These are phyloP conservation scores for Cantharellus cinnabarinus DNA, from an alignment of 768 basidiomycete genomes.

Conservation along the genomic window DNA sequence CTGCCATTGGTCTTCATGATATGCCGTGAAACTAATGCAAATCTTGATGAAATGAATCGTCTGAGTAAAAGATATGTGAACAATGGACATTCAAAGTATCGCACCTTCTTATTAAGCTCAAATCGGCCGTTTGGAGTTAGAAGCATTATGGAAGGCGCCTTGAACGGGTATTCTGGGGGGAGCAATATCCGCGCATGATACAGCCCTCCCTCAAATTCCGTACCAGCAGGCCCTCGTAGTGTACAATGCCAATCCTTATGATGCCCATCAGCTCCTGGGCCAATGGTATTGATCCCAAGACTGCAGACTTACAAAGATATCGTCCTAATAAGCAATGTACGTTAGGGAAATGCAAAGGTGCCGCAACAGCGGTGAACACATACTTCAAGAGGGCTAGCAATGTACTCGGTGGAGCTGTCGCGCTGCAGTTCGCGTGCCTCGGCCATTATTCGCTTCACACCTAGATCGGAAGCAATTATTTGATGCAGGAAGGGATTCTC, in stretches of 20 bases:
- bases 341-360: constrained; percentile 1
- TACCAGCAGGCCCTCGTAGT: constrained; percentile 68
- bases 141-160: constrained; percentile 88
- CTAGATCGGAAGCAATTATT: constrained; percentile 18
- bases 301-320: constrained; percentile 54
- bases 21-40: constrained; percentile 82
- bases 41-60: constrained; percentile 28
- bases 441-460: constrained; percentile 93
- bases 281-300: neutral
- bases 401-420: constrained; percentile 72
- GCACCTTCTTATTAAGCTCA: constrained; percentile 84
- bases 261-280: neutral
- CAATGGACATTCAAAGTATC: constrained; percentile 10
- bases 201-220: constrained; percentile 87
- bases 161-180: constrained; percentile 89
- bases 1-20: constrained; percentile 95
- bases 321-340: constrained; percentile 31
- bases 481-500: neutral
- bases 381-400: constrained; percentile 62
- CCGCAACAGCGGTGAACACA: constrained; percentile 15
- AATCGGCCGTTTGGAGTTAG: constrained; percentile 95
- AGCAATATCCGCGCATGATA: constrained; percentile 86
- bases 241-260: constrained; percentile 87
- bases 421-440: constrained; percentile 77
- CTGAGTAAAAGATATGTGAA: neutral